Evolutionary conservation across 2,329 filamentous ascomycete genomes (phyloP).

Genomic region (Clonostachys rosea): DNA sequence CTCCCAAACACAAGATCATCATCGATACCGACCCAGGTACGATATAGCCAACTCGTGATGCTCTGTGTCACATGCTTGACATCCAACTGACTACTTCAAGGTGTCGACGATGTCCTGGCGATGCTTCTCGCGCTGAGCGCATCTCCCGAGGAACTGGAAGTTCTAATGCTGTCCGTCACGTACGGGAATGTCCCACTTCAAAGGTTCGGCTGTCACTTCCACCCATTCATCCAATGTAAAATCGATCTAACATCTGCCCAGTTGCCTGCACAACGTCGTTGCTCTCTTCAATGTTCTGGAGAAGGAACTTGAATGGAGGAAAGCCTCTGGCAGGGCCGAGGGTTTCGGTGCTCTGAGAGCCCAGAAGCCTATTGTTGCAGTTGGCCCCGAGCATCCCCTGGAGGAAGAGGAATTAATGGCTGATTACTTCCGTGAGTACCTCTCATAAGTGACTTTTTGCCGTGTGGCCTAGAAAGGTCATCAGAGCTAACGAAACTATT

Average conservation of each 20-base stretch:
- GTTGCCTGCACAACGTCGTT: constrained; percentile 83
- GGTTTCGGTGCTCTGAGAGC: constrained; percentile 71
- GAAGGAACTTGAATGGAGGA: constrained; percentile 82
- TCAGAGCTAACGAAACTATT: neutral
- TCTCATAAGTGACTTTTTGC: neutral
- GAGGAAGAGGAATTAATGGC: constrained; percentile 77
- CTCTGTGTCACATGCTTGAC: constrained; percentile 2
- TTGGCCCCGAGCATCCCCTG: constrained; percentile 81
- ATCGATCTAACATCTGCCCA: constrained; percentile 20
- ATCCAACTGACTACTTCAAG: constrained; percentile 29
- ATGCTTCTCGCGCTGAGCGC: constrained; percentile 83
- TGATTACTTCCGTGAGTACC: constrained; percentile 77
- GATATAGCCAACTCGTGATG: constrained; percentile 3
- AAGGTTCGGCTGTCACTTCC: constrained; percentile 43
- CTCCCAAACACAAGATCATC: constrained; percentile 71
- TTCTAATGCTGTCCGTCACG: constrained; percentile 81
- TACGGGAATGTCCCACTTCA: constrained; percentile 91
- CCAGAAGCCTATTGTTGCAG: constrained; percentile 77
- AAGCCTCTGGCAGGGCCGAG: constrained; percentile 57
- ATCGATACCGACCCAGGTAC: constrained; percentile 91
- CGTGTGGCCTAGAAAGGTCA: neutral
- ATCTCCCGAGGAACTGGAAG: constrained; percentile 77
- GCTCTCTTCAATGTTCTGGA: constrained; percentile 90
- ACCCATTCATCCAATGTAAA: neutral
- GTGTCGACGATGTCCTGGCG: constrained; percentile 88